Evolutionary conservation across 2,329 filamentous ascomycete species (phyloP), one percentile per base, ranked within the genome.

Genomic region (Diaporthe helianthi): DNA sequence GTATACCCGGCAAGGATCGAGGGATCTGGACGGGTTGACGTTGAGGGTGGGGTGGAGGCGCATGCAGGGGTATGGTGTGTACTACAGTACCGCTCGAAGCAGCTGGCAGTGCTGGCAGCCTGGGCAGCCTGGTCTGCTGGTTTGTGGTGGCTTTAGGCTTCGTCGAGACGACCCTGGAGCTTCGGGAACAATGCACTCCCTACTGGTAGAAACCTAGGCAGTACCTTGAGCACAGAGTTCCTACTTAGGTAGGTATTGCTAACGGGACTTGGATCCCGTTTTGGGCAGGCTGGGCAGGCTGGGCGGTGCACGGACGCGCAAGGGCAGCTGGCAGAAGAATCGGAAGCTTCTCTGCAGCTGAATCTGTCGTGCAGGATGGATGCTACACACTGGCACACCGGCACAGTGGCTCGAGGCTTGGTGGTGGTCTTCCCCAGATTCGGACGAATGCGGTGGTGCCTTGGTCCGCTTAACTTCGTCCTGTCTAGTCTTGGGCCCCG

Each of bases 21-120:
- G 58, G 44, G n/a, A 63, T 49, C 41, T 63, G 58, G 44, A 36
- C 44, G 36, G 49, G 44, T 63, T 63, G 58, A 63, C 44, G 58
- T 49, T 29, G 58, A 22, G 41, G 13, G 64, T 67, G 64, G 55
- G 65, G 33, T n/a, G 33, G 33, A 38, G 15, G 12, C 53, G 26
- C n/a, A 49, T 53, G 29, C 65, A 63, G 44, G 44, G 65, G 58
- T 63, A 33, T 44, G 36, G 65, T 63, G 36, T 38, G 36, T 4
- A 15, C 6, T 24, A 15, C n/a, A n/a, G n/a, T n/a, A n/a, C n/a
- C n/a, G n/a, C n/a, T 2, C 17, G 24, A 4, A 53, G 51, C 15
- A 29, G 36, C 22, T 44, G 51, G 63, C 22, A 55, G 41, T 19
- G n/a, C n/a, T n/a, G n/a, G n/a, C n/a, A n/a, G n/a, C n/a, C n/a